These are phyloP conservation scores for Tilletia setariae DNA, from an alignment of 1,284 basidiomycete genomes.

Conservation along the genomic window DNA sequence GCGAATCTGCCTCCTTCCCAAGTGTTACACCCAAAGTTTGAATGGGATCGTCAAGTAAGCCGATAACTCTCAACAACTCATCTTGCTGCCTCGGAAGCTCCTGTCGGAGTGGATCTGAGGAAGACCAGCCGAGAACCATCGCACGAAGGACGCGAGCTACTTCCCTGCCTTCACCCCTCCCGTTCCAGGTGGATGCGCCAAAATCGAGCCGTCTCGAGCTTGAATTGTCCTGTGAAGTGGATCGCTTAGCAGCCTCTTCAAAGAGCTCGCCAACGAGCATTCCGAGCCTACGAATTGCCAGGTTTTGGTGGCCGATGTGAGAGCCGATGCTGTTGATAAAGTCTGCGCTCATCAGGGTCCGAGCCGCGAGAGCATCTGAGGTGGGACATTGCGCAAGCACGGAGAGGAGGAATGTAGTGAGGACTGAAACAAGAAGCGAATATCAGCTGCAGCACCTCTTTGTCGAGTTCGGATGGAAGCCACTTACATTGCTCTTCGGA, in stretches of 20 bases:
- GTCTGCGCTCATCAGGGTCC: slow-evolving; percentile 45
- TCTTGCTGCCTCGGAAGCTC: not conserved
- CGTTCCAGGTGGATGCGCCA: slow-evolving; percentile 71
- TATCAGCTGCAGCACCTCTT: not conserved
- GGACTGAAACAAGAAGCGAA: slow-evolving; percentile 43
- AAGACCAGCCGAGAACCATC: slow-evolving; percentile 20
- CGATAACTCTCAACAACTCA: not conserved
- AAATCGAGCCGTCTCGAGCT: slow-evolving; percentile 68
- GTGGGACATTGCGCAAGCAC: slow-evolving; percentile 58
- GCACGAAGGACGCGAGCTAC: slow-evolving; percentile 43
- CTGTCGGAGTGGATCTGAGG: not conserved
- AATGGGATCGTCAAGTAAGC: not conserved
- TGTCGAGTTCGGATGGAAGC: not conserved
- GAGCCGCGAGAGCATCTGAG: slow-evolving; percentile 32
- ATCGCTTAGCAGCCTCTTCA: slow-evolving; percentile 21
- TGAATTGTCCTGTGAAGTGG: not conserved
- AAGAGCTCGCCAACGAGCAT: slow-evolving; percentile 80
- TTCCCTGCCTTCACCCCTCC: slow-evolving; percentile 65
- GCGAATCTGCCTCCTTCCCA: not conserved
- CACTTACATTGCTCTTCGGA: slow-evolving; percentile 7
- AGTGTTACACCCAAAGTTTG: not conserved
- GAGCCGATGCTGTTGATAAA: slow-evolving; percentile 72
- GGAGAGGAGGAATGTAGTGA: slow-evolving; percentile 69
- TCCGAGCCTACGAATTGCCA: slow-evolving; percentile 75
- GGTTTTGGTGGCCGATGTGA: slow-evolving; percentile 64